Evolutionary conservation across 768 basidiomycete genomes (phyloP), one percentile per base, ranked within the genome.

Genomic region (Russula brevipes): DNA sequence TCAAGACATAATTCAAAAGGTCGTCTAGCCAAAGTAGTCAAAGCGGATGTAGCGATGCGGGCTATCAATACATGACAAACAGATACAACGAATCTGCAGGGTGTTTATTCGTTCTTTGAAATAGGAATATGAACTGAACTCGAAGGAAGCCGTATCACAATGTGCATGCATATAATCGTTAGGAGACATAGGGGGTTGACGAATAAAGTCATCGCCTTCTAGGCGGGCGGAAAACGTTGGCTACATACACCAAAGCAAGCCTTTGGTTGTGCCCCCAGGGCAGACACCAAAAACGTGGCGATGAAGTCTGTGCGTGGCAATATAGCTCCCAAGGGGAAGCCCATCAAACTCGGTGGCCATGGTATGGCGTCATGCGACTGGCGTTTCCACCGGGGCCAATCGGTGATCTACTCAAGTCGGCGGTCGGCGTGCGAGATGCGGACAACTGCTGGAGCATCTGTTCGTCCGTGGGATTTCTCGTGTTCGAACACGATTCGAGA

Each of bases 381-480:
- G 49, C 16, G 8, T 44, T 60, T 51, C 35, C 47, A 31, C 47
- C 41, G 6, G 54, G 39, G 30, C 53, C 42, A 7, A 44, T 54
- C 3, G 63, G 39, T 2, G 63, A 60, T 39, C 30, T 47, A 42
- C 63, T 47, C 30, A 33, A 49, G 19, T 65, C 66, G 7, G 35
- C 19, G 24, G 45, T 55, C 12, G 63, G 45, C 44, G 41, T 24
- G 17, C 58, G 63, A 50, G 55, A 60, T 12, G 55, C 41, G 11
- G 61, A 56, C 12, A 68, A 49, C 41, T 66, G 65, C 52, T 63
- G 65, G 24, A 68, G 39, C 54, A 66, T 54, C 44, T 42, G 41
- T 47, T 44, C 30, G 45, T 68, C 67, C 6, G 61, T 56, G 10
- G 65, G 65, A 19, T 63, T 46, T 35, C 67, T 54, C 19, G 59